Conservation (phyloP, 352 stramenopile species). For the Phytophthora tubulina region DNA sequence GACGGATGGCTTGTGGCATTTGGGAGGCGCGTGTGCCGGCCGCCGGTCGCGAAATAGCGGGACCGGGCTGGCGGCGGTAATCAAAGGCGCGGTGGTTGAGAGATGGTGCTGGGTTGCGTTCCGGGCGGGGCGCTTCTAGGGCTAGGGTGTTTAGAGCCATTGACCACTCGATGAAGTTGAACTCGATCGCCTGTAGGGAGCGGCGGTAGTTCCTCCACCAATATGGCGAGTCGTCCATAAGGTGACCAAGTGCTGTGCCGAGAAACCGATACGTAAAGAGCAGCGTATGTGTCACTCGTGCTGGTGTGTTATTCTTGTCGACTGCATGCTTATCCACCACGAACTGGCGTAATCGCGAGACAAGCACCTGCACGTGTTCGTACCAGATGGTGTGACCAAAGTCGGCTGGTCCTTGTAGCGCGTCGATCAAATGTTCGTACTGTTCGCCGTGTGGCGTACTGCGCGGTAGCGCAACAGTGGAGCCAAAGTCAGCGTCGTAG, state of each 20-base stretch:
- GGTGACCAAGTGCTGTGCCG: not conserved
- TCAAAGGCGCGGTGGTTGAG: not conserved
- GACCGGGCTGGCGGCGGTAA: no score
- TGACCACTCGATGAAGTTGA: not conserved
- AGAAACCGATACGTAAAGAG: not conserved
- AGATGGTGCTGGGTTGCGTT: not conserved
- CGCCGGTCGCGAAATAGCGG: no score
- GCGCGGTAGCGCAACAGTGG: not conserved
- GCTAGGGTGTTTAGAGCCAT: not conserved
- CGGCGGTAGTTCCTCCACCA: not conserved
- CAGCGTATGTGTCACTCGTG: not conserved
- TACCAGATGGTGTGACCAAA: not conserved
- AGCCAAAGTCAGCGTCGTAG: not conserved
- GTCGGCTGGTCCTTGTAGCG: not conserved
- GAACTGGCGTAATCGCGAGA: not conserved
- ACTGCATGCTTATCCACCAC: not conserved
- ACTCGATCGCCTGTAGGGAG: not conserved
- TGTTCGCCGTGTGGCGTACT: not conserved
- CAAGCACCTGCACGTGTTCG: not conserved
- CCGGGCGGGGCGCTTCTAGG: not conserved
- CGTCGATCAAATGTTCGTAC: not conserved
- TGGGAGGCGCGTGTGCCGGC: not conserved
- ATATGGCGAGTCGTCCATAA: not conserved
- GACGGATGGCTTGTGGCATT: not conserved
- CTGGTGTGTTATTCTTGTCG: not conserved